Conservation (phyloP, 352 stramenopile species). For the Phytophthora podocarpi region DNA sequence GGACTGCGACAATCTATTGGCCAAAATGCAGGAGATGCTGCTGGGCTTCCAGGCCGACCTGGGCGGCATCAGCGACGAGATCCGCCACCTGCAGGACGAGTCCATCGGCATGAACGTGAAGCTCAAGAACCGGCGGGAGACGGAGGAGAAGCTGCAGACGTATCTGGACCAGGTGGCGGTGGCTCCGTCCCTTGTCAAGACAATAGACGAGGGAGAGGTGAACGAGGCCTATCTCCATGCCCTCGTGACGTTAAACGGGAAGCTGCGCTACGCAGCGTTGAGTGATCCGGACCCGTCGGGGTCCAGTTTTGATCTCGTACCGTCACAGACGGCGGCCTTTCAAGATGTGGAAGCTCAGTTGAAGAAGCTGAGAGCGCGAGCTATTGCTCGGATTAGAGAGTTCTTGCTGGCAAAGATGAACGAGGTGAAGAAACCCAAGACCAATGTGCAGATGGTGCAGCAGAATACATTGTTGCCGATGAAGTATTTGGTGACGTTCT, state of each 20-base stretch:
- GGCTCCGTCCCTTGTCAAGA: slow-evolving; percentile 91
- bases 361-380: slow-evolving; percentile 85
- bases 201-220: slow-evolving; percentile 94
- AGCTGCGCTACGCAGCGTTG: slow-evolving; percentile 90
- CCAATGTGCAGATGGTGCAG: slow-evolving; percentile 99
- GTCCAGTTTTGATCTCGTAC: slow-evolving; percentile 89
- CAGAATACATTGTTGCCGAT: slow-evolving; percentile 97
- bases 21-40: slow-evolving; percentile 97
- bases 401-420: slow-evolving; percentile 95
- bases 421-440: slow-evolving; percentile 96
- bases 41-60: slow-evolving; percentile 98
- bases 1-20: slow-evolving; percentile 96
- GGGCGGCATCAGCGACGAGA: slow-evolving; percentile 97
- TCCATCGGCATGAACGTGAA: slow-evolving; percentile 93
- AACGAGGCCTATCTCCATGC: slow-evolving; percentile 94
- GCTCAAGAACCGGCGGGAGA: slow-evolving; percentile 94
- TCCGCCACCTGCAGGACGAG: slow-evolving; percentile 96
- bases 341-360: slow-evolving; percentile 94
- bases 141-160: slow-evolving; percentile 92
- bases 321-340: slow-evolving; percentile 89
- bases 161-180: slow-evolving; percentile 97
- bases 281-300: slow-evolving; percentile 58
- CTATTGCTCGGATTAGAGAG: slow-evolving; percentile 82
- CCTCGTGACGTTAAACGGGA: slow-evolving; percentile 93
- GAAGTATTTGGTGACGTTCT: slow-evolving; percentile 95